Evolutionary conservation across 352 stramenopile species (phyloP), one percentile per base, ranked within the genome.

Genomic region (Chrysophaeum taylorii): DNA sequence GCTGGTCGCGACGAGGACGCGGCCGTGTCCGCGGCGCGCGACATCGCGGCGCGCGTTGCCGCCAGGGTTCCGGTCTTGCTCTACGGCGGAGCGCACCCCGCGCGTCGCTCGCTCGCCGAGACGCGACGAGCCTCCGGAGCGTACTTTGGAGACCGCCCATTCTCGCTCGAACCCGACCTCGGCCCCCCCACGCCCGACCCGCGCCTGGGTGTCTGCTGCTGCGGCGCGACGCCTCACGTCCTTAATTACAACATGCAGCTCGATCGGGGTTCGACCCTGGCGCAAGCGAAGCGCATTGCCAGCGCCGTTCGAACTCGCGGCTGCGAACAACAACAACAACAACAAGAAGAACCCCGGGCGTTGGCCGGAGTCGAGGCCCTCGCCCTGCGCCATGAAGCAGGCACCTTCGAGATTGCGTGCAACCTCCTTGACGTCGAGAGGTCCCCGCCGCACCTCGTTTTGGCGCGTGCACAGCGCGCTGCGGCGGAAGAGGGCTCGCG

Each of bases 241-340:
- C 50, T 62, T 31, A 62, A 37, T 31, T 62, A 39, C 50, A 62
- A 62, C 50, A 31, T 62, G 5, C 15, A 25, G 5, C 50, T 62
- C 50, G 50, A 33, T 5, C 35, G 25, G 50, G n/a, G n/a, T n/a
- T 12, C 15, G 2, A 31, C 35, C 50, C 4, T 9, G 50, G 50
- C 50, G 25, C 4, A 39, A 9, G 50, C 50, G 50, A 7, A n/a
- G n/a, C 50, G 50, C 50, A 37, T 62, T 31, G 14, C 50, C 4
- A 35, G 50, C 23, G 50, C 7, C 50, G 41, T 62, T 5, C 50
- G 50, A 5, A 62, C 50, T 2, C 50, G 50, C 5, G n/a, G 7
- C 23, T n/a, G n/a, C n/a, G n/a, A n/a, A n/a, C n/a, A n/a, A n/a
- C n/a, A n/a, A n/a, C n/a, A n/a, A n/a, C n/a, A n/a, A n/a, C n/a